A percentile compares a stretch with the other conserved stretches of the same genome.
Evolutionary conservation across 768 basidiomycete species (phyloP).

Genomic region (Termitomyces sp.): DNA sequence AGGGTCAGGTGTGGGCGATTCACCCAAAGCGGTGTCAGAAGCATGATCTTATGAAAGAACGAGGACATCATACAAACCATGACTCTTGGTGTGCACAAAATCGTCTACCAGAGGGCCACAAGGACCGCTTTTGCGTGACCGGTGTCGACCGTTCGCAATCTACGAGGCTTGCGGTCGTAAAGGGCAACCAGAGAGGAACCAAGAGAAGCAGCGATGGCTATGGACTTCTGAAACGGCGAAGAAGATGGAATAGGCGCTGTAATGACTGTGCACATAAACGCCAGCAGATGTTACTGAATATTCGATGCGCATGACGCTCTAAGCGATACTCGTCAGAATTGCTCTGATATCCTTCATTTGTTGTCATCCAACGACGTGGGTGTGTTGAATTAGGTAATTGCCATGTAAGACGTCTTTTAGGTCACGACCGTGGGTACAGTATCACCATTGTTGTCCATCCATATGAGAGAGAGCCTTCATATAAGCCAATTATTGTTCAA

Average conservation of each 20-base stretch:
- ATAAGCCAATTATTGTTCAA: constrained; percentile 29
- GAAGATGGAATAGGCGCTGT: constrained; percentile 14
- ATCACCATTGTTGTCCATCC: constrained; percentile 23
- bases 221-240: constrained; percentile 14
- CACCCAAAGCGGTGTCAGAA: constrained; percentile 24
- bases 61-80: constrained; percentile 29
- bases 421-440: constrained; percentile 16
- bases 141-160: constrained; percentile 31
- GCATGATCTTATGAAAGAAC: constrained; percentile 36
- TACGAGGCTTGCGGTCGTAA: constrained; percentile 30
- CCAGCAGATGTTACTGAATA: constrained; percentile 24
- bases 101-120: constrained; percentile 28
- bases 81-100: constrained; percentile 10
- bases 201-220: constrained; percentile 23
- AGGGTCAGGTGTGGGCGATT: constrained; percentile 35
- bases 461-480: constrained; percentile 23
- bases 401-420: background rate
- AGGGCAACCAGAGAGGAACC: constrained; percentile 29
- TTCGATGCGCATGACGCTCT: constrained; percentile 18
- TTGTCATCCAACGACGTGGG: constrained; percentile 2
- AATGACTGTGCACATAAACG: constrained; percentile 29
- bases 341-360: background rate
- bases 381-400: constrained; percentile 11
- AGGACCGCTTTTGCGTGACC: constrained; percentile 33
- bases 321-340: constrained; percentile 7